A percentile compares a stretch with the other conserved stretches of the same genome.
Evolutionary conservation across 495 filamentous ascomycete genomes (phyloP).

Genomic region (Geopyxis carbonaria): DNA sequence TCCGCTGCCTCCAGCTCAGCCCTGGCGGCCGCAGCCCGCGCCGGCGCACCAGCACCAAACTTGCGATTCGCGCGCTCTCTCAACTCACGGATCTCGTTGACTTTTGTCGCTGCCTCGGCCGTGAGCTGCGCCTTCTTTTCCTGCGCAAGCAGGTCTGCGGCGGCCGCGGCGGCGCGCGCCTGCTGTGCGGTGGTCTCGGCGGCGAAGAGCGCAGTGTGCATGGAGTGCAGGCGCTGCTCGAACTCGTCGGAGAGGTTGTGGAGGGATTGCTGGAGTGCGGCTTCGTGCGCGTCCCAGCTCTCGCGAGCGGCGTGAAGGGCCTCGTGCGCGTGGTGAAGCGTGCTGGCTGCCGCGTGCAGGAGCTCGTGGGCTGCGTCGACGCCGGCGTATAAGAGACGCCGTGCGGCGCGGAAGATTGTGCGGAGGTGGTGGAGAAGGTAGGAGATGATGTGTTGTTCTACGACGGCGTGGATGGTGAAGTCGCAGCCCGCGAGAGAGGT

Average conservation of each 20-base stretch:
- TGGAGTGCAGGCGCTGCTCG: too few species aligned
- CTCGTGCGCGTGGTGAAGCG: slow-evolving; percentile 6
- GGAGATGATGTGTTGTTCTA: slow-evolving; percentile 13
- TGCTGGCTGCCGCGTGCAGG: slow-evolving; percentile 6
- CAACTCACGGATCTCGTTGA: slow-evolving; percentile 12
- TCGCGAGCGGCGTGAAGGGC: slow-evolving; percentile 8
- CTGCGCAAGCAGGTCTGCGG: too few species aligned
- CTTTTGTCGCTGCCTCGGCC: slow-evolving; percentile 2
- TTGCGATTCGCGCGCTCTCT: slow-evolving; percentile 16
- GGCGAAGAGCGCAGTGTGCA: too few species aligned
- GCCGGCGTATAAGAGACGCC: slow-evolving; percentile 7
- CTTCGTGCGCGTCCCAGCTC: too few species aligned
- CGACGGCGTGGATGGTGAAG: slow-evolving; percentile 10
- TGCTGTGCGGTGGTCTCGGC: too few species aligned
- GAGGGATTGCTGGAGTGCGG: too few species aligned
- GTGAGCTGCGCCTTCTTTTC: slow-evolving; percentile 8
- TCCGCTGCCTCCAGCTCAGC: too few species aligned
- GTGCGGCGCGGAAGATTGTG: slow-evolving; percentile 6
- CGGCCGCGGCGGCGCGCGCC: not conserved
- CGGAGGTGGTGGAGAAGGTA: slow-evolving; percentile 9
- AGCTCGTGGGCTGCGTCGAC: slow-evolving; percentile 9
- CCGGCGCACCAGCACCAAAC: too few species aligned
- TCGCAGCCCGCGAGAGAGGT: slow-evolving; percentile 7
- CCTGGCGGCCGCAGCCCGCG: slow-evolving; percentile 1
- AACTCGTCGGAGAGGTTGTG: too few species aligned